phyloP scores from a whole-genome alignment of 192 early-diverging fungal genomes.

The Backusella psychrophila region DNA sequence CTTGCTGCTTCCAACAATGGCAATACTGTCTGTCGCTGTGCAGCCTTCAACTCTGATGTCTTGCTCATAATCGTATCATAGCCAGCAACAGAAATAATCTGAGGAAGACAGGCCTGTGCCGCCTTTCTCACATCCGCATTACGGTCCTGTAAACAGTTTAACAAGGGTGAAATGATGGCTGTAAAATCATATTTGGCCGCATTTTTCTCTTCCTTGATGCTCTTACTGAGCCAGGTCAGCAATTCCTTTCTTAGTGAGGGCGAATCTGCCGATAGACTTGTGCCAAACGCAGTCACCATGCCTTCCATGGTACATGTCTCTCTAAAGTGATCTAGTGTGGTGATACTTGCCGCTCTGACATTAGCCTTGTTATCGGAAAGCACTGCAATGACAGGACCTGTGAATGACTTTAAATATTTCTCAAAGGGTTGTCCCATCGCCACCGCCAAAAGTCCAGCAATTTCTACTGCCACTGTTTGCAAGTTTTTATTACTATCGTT shows the following conservation, averaged over 20 bases:
- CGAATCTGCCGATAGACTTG: constrained; percentile 73
- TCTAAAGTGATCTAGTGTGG: constrained; percentile 69
- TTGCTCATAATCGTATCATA: constrained; percentile 68
- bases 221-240: constrained; percentile 74
- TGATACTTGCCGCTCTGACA: constrained; percentile 73
- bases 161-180: constrained; percentile 55
- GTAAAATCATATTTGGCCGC: constrained; percentile 10
- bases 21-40: constrained; percentile 67
- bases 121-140: constrained; percentile 87
- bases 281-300: constrained; percentile 61
- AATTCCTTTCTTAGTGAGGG: constrained; percentile 88
- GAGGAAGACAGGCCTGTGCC: constrained; percentile 68
- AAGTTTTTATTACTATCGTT: constrained; percentile 93
- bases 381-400: constrained; percentile 66
- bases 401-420: constrained; percentile 66
- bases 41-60: constrained; percentile 74
- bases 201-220: constrained; percentile 43
- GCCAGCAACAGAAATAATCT: constrained; percentile 68
- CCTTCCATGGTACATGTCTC: constrained; percentile 70
- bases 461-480: constrained; percentile 74
- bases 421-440: constrained; percentile 90
- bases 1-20: constrained; percentile 74
- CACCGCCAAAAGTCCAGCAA: constrained; percentile 70
- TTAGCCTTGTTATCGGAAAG: constrained; percentile 91
- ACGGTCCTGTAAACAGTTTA: constrained; percentile 87